Percentiles rank a stretch among this genome's conserved stretches.
These are phyloP conservation scores for Candolleomyces efflorescens DNA, from an alignment of 768 basidiomycete species.

Conservation along the genomic window DNA sequence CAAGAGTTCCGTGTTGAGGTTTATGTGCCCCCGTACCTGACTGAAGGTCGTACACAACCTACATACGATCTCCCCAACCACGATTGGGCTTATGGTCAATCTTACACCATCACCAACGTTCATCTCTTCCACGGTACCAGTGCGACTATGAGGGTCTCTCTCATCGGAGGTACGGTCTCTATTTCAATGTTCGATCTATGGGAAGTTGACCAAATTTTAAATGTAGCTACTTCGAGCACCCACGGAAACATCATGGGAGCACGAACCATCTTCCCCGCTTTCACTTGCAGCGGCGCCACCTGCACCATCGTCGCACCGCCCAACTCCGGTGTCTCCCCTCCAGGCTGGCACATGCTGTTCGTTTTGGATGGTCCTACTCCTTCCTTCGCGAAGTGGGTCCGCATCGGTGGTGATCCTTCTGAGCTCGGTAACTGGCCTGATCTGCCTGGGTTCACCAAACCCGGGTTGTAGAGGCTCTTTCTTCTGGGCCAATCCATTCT, in stretches of 20 bases:
- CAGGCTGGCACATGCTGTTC: slow-evolving; percentile 75
- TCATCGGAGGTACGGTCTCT: slow-evolving; percentile 51
- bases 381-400: slow-evolving; percentile 68
- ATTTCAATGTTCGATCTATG: not conserved
- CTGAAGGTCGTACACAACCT: slow-evolving; percentile 57
- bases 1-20: slow-evolving; percentile 77
- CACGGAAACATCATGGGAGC: slow-evolving; percentile 78
- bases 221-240: slow-evolving; percentile 63
- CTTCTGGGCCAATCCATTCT: not conserved
- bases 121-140: slow-evolving; percentile 39
- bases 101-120: slow-evolving; percentile 50
- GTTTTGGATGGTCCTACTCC: slow-evolving; percentile 78
- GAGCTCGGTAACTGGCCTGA: slow-evolving; percentile 71
- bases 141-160: slow-evolving; percentile 51
- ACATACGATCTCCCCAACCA: slow-evolving; percentile 50
- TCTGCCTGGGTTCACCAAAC: slow-evolving; percentile 60
- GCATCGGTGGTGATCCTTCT: slow-evolving; percentile 75
- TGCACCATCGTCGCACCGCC: slow-evolving; percentile 81
- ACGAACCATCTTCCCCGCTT: slow-evolving; percentile 68
- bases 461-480: slow-evolving; percentile 40
- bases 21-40: slow-evolving; percentile 87
- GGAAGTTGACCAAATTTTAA: slow-evolving; percentile 4
- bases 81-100: slow-evolving; percentile 60
- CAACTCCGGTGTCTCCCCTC: slow-evolving; percentile 61
- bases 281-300: slow-evolving; percentile 61